Evolutionary conservation across 305 asterid species (phyloP).

Genomic region (Fraxinus baroniana): DNA sequence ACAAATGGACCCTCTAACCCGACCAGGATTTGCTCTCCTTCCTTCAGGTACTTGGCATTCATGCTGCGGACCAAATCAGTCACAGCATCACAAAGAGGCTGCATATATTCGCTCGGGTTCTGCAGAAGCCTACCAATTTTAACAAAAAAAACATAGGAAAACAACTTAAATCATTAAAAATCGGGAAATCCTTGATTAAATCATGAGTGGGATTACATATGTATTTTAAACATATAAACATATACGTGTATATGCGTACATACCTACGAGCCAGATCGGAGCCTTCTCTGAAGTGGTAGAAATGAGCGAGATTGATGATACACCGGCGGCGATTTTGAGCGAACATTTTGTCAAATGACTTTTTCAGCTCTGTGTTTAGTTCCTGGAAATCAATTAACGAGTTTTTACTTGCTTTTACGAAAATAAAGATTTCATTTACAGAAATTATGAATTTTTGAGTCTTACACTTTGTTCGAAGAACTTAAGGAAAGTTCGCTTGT

Average conservation of each 20-base stretch:
- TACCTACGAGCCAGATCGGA: constrained; percentile 87
- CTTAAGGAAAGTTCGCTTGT: constrained; percentile 76
- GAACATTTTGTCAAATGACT: constrained; percentile 57
- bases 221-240: neutral
- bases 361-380: constrained; percentile 51
- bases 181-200: too few relatives aligned
- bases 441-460: neutral
- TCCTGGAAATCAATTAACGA: constrained; percentile 43
- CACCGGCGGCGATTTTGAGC: constrained; percentile 75
- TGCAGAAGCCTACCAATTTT: constrained; percentile 65
- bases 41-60: constrained; percentile 80
- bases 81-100: constrained; percentile 71
- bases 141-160: constrained; percentile 1
- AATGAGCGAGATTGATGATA: constrained; percentile 67
- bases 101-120: constrained; percentile 89
- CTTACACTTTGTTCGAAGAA: constrained; percentile 85
- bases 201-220: neutral
- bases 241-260: neutral
- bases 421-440: neutral
- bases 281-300: constrained; percentile 79
- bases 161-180: neutral
- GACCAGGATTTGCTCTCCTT: constrained; percentile 84
- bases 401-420: neutral
- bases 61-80: constrained; percentile 65
- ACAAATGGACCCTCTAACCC: constrained; percentile 97